Conservation (phyloP, 192 early-diverging fungal species). For the Powellomyces hirtus region DNA sequence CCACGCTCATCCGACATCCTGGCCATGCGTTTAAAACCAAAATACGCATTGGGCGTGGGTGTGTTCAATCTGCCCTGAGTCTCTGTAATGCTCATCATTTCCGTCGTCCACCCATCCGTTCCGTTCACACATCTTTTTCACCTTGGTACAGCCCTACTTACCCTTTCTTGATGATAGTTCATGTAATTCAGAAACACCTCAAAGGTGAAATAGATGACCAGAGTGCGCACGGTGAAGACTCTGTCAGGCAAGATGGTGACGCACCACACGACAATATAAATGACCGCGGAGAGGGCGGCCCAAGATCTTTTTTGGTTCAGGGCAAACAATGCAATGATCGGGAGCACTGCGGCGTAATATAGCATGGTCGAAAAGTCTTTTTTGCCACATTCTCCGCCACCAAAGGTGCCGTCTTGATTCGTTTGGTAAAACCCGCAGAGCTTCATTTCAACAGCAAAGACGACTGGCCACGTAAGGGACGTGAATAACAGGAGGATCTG, state of each 20-base stretch:
- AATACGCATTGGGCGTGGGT: no score
- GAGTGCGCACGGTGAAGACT: neutral
- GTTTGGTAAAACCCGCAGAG: slow-evolving; percentile 4
- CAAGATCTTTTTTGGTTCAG: slow-evolving; percentile 20
- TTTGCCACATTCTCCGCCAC: slow-evolving; percentile 16
- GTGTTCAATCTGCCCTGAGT: no score
- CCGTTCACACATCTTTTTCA: no score
- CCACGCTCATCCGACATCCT: no score
- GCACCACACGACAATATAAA: neutral
- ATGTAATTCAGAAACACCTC: slow-evolving; percentile 18
- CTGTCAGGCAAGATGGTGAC: slow-evolving; percentile 10
- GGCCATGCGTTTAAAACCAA: no score
- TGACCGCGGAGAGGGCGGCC: neutral
- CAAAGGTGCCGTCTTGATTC: neutral
- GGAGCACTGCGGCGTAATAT: slow-evolving; percentile 21
- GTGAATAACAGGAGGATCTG: slow-evolving; percentile 7
- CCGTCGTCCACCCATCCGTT: no score
- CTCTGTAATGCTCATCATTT: no score
- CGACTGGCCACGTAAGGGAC: slow-evolving; percentile 6
- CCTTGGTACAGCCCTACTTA: neutral
- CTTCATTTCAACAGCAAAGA: slow-evolving; percentile 23
- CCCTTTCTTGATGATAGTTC: slow-evolving; percentile 20
- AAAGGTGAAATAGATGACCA: slow-evolving; percentile 12
- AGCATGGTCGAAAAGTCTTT: slow-evolving; percentile 19
- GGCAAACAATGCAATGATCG: slow-evolving; percentile 4